Base-by-base conservation (phyloP, 495 filamentous ascomycete species). In the Friedmanniomyces endolithicus region DNA sequence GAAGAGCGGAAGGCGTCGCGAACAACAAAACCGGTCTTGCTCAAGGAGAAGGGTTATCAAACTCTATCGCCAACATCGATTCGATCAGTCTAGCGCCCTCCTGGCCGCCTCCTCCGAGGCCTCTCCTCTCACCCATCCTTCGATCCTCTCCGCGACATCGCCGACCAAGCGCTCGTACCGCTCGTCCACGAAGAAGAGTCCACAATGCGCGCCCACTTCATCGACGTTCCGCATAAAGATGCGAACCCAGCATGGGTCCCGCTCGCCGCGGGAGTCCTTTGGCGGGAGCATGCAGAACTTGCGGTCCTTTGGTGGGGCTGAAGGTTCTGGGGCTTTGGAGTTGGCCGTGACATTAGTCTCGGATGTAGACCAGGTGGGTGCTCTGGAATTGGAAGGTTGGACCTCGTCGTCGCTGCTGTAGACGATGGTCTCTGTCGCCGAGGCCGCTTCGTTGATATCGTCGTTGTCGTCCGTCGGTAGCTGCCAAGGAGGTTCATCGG, bases 201-300 rank as follows among this genome's bases (percentile, higher is more conserved):
- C 82, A 50, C 85, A 88, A 66, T 95, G 89, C 2, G 89, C 89
- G 8, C 76, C 80, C 3, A 95, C 86, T 63, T 94, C 86, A 63
- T 94, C 87, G 46, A 90, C 82, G 34, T 81, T 80, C 29, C 81
- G 76, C 84, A 95, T 90, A 63, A 78, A 82, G 0, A 95, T 74
- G 33, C 81, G 74, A 2, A 84, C 68, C 89, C 89, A 95, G 45
- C 78, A 76, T 29, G 78, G 65, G 64, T 94, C 86, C 6, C 69
- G 63, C 50, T 55, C 27, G 11, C 78, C 71, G 52, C 76, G 75
- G 1, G 56, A 47, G 29, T 72, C 67, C 22, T 50, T 50, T 8
- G 68, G 59, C 0, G 89, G 87, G 0, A 89, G 66, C 57, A 84
- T 78, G 67, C 88, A 92, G 68, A 95, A 95, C 53, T 83, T 89